Evolutionary conservation across 352 stramenopile genomes (phyloP), one percentile per base, ranked within the genome.

Genomic region (Globisporangium echinulatum): DNA sequence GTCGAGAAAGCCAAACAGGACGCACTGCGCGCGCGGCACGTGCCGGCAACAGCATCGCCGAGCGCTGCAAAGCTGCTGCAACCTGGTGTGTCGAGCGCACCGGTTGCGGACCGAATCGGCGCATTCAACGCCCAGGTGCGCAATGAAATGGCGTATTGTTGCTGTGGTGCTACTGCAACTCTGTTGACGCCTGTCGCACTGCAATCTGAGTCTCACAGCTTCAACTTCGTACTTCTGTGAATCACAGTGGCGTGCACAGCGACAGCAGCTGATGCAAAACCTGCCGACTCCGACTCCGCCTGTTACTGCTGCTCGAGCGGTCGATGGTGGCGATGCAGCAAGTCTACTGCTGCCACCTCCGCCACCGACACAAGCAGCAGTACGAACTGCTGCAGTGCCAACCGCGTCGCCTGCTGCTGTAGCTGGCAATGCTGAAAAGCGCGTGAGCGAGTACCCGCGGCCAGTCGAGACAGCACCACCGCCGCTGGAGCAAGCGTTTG

Each of bases 41-140:
- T 49, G 7, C 25, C 25, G 25, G 14, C 44, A 1, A 52, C 48
- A 36, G 33, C 58, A 4, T 51, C 55, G 4, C 52, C 49, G 17
- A 15, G 14, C 2, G 49, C 55, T 33, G 49, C 47, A 43, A 19
- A 40, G 4, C 17, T 25, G 19, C 7, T 36, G 5, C 15, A 50
- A 38, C 19, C 43, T 8, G 39, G 17, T 0, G 42, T 33, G n/a
- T 64, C 61, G 17, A 38, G 14, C n/a, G 40, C 52, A 7, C 51
- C 47, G 3, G 48, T 72, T 4, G 51, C 54, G 7, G 69, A 84
- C 42, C 72, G 78, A 7, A 68, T 85, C 42, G 73, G 74, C n/a
- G 72, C 64, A 13, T 90, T 90, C 64, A 90, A 87, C 50, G 63
- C 57, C 19, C 69, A 85, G 67, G 77, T 83, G 49, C 42, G 56